Evolutionary conservation across 768 basidiomycete genomes (phyloP).

Genomic region (Boletus fagicola): DNA sequence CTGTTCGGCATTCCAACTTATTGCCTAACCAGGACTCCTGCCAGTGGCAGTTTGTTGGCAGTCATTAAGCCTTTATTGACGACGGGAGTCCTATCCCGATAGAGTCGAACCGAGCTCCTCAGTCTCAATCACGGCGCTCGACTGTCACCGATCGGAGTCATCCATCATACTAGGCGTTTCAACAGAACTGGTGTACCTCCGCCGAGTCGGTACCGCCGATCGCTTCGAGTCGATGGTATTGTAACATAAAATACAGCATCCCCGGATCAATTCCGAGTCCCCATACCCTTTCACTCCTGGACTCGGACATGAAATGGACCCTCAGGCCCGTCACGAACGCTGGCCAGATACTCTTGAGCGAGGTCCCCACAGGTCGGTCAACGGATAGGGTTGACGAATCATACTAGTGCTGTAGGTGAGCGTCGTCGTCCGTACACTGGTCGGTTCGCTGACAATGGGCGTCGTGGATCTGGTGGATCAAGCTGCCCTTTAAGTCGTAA

Average conservation of each 20-base stretch:
- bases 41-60: background rate
- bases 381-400: background rate
- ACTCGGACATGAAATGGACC: background rate
- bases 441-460: background rate
- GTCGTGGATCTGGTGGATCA: background rate
- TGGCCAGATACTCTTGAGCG: background rate
- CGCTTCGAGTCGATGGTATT: background rate
- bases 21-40: background rate
- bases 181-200: background rate
- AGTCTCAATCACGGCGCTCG: background rate
- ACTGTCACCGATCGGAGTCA: too few relatives aligned
- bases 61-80: background rate
- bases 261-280: background rate
- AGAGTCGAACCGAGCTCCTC: background rate
- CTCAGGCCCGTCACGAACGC: background rate
- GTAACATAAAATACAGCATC: background rate
- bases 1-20: background rate
- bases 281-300: background rate
- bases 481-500: background rate
- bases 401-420: background rate
- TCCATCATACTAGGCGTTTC: background rate
- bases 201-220: too few relatives aligned
- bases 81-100: background rate
- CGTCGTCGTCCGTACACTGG: background rate
- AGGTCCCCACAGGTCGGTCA: constrained; percentile 2